A percentile compares a stretch with the other conserved stretches of the same genome.
Evolutionary conservation across 1,284 basidiomycete genomes (phyloP).

Genomic region (Porodaedalea pini): DNA sequence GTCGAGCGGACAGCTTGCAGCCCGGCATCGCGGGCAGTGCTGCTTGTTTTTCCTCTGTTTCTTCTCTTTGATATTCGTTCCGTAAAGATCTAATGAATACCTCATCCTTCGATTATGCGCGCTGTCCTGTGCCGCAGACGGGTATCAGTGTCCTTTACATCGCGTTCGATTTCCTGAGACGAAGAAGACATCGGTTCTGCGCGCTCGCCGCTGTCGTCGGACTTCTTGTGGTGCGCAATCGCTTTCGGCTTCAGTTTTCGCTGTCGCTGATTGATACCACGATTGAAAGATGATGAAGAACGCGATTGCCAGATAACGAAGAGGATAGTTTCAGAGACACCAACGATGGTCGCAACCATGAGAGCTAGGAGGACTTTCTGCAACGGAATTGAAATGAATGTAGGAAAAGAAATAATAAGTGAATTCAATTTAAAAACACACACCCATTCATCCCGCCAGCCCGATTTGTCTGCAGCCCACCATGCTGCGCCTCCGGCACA

Average conservation of each 20-base stretch:
- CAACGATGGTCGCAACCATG: slow-evolving; percentile 56
- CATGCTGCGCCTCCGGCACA: slow-evolving; percentile 65
- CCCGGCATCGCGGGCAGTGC: not conserved
- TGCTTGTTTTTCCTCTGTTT: not conserved
- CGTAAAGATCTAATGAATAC: not conserved
- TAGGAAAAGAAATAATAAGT: too few species aligned
- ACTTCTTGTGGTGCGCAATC: slow-evolving; percentile 33
- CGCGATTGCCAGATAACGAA: slow-evolving; percentile 70
- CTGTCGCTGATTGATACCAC: slow-evolving; percentile 20
- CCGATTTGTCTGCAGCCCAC: slow-evolving; percentile 62
- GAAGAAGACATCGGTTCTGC: not conserved
- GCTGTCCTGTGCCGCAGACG: slow-evolving; percentile 10
- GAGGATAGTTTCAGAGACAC: slow-evolving; percentile 59
- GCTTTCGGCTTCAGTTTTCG: slow-evolving; percentile 24
- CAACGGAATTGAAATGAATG: not conserved
- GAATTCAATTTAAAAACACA: slow-evolving; percentile 28
- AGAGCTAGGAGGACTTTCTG: slow-evolving; percentile 64
- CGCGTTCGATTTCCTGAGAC: not conserved
- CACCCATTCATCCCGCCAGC: slow-evolving; percentile 73
- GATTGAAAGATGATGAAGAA: slow-evolving; percentile 23
- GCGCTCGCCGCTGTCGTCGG: slow-evolving; percentile 29
- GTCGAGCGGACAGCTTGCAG: not conserved
- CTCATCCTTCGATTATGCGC: not conserved
- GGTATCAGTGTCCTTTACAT: not conserved
- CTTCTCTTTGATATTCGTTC: not conserved